Evolutionary conservation across 805 yeast genomes (phyloP), one percentile per base, ranked within the genome.

Genomic region (Saccharomycopsis fermentans): DNA sequence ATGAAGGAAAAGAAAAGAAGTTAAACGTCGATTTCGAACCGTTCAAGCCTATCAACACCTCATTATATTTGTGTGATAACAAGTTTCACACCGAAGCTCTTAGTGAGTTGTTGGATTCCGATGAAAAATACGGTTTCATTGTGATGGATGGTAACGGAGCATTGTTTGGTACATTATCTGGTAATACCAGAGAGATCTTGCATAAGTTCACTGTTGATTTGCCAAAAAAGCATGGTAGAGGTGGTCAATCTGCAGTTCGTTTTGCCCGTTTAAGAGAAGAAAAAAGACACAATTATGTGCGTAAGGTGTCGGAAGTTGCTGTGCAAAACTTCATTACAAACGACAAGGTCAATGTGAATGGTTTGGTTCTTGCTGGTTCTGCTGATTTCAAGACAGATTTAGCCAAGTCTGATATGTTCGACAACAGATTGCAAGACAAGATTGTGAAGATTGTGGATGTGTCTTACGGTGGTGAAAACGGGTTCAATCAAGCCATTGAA

Each of bases 161-260:
- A 2, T 78, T 94, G 65, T 94, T 94, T 67, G 99, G 99, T 74
- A 81, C 95, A 19, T 83, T 94, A 58, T 84, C 95, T 52, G 99
- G 99, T 72, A 94, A 94, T 77, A 91, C 96, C 53, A 86, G 99
- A 78, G 97, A 94, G 63, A 89, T 94, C 52, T 78, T 94, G 69
- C 96, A 92, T 74, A 94, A 94, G 74, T 94, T 94, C 75, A 87
- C 90, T 1, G 99, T 94, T 58, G 99, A 94, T 74, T 79, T 94
- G 68, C 99, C 99, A 68, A 94, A 94, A 79, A 94, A 94, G 89
- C 99, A 94, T 80, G 99, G 99, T 69, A 87, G 99, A 81, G 99
- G 99, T 87, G 99, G 99, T 86, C 99, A 94, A 78, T 94, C 99
- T 63, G 99, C 99, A 52, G 72, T 94, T 66, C 98, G 99, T 89